Conservation (phyloP, 108 stramenopile genomes). For the Nitzschia inconspicua region DNA sequence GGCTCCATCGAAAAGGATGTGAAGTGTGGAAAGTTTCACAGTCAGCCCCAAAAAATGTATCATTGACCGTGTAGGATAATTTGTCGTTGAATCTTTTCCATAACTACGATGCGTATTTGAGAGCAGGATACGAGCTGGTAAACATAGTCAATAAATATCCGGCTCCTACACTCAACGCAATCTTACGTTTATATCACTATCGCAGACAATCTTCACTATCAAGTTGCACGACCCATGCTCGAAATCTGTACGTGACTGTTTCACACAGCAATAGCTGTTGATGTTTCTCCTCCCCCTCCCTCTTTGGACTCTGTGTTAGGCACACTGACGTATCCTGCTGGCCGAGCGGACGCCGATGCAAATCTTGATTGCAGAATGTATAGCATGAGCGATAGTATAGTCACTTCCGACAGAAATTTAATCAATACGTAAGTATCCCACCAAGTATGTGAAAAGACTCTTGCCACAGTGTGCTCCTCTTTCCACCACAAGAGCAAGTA, state of each 20-base stretch:
- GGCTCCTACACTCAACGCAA: not conserved
- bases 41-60: not conserved
- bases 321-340: slow-evolving; percentile 31
- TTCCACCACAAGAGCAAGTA: slow-evolving; percentile 76
- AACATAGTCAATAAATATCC: not conserved
- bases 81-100: not conserved
- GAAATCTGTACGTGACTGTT: not conserved
- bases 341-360: slow-evolving; percentile 23
- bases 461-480: slow-evolving; percentile 65
- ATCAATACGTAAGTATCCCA: slow-evolving; percentile 90
- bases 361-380: slow-evolving; percentile 90
- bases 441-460: slow-evolving; percentile 68
- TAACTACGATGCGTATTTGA: no score
- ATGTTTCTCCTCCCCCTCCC: not conserved
- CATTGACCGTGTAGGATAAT: no score
- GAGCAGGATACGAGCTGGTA: not conserved
- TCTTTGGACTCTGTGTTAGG: slow-evolving; percentile 28
- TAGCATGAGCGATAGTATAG: slow-evolving; percentile 89
- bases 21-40: no score
- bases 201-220: not conserved
- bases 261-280: not conserved
- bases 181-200: not conserved
- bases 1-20: no score
- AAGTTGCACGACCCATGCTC: not conserved
- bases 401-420: slow-evolving; percentile 84